These are phyloP conservation scores for Acmispon strigosus DNA, from an alignment of 306 rosid species.

Conservation along the genomic window DNA sequence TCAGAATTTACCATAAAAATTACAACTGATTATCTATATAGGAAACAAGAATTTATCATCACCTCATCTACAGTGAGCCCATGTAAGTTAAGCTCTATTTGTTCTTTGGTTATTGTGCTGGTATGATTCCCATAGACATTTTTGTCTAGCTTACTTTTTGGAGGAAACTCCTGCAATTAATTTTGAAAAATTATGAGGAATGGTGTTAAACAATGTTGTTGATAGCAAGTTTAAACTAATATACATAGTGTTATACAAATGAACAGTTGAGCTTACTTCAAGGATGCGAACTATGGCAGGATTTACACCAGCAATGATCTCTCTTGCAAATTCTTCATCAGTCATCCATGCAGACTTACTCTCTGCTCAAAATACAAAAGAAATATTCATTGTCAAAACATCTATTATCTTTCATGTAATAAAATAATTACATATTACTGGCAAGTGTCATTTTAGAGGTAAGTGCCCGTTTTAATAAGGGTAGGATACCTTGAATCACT, in stretches of 20 bases:
- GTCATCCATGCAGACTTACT: slow-evolving; percentile 57
- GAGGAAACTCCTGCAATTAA: slow-evolving; percentile 55
- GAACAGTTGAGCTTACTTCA: slow-evolving; percentile 16
- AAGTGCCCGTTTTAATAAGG: no score
- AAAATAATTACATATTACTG: no score
- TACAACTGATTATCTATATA: no score
- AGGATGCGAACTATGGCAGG: slow-evolving; percentile 33
- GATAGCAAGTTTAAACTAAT: no score
- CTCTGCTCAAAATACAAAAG: not conserved
- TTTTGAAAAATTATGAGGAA: no score
- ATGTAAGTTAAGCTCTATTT: slow-evolving; percentile 27
- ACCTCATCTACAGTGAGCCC: slow-evolving; percentile 47
- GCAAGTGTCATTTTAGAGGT: no score
- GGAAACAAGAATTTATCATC: not conserved
- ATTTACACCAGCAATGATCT: slow-evolving; percentile 63
- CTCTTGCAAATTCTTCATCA: slow-evolving; percentile 75
- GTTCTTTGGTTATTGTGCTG: slow-evolving; percentile 39
- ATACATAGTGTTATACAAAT: not conserved
- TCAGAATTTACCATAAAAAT: no score
- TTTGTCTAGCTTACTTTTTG: slow-evolving; percentile 50
- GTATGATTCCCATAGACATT: slow-evolving; percentile 52
- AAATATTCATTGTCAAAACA: not conserved
- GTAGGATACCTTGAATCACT: slow-evolving; percentile 45
- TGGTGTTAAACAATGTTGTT: not conserved
- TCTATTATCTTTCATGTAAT: no score